Evolutionary conservation across 2,329 filamentous ascomycete genomes (phyloP), one percentile per base, ranked within the genome.

Genomic region (Aureobasidium sp.): DNA sequence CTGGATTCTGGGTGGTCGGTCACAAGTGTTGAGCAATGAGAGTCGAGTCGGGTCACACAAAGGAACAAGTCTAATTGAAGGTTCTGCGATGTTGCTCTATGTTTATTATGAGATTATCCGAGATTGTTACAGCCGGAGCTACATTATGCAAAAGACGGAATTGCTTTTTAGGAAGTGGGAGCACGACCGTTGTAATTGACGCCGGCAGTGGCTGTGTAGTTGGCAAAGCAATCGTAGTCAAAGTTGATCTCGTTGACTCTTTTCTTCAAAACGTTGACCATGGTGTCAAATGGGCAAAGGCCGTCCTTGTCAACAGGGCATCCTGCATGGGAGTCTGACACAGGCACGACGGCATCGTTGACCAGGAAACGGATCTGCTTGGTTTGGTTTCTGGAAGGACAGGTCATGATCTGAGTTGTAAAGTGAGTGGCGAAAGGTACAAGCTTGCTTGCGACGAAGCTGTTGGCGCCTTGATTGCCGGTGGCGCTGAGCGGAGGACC

Each of bases 371-470:
- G 35, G 11, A 51, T 51, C 27, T 51, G 48, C 25, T 41, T 51
- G 25, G 48, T 51, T 12, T 32, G 25, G 25, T 41, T 51, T 25
- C 37, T 51, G 19, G 48, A 38, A 8, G 48, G 48, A 37, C 48
- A 51, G 2, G 48, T 51, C 48, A 51, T 29, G 35, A 51, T 41
- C n/a, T 51, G 48, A 1, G 48, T 51, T 17, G 48, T 51, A 14
- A 51, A 51, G 48, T 51, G 48, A 14, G 48, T 51, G 27, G 48
- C 48, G n/a, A 51, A 51, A n/a, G 48, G 48, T 29, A 51, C 48
- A 10, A 51, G 8, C 27, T 51, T 51, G 48, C 35, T 40, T 3
- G 48, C 48, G n/a, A 51, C 48, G 14, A 51, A 51, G 8, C 34
- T 32, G 27, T 51, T 51, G 48, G 19, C 12, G 19, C 48, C 48